Base-by-base conservation (phyloP, 2,329 filamentous ascomycete genomes). In the Hysterium pulicare region DNA sequence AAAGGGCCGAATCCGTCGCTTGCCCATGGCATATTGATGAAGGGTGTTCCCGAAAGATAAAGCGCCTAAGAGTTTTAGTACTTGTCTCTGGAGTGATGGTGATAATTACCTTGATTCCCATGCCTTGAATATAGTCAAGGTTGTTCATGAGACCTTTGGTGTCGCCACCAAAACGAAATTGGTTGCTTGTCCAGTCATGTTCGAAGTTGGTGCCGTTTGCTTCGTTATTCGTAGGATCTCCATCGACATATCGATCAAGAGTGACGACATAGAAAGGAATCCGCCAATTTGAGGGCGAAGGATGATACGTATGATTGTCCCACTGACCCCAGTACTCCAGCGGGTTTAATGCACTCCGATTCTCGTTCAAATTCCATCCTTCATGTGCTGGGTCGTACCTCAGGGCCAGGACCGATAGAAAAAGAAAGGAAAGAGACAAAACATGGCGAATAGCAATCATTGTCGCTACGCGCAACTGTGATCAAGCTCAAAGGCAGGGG, bases 261-360 rank as follows among this genome's bases (percentile, higher is more conserved):
- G 83, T 82, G 34, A 84, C 66, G 7, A 79, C 82, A 58, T 85
- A 85, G 55, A 83, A 78, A 0, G 82, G 82, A 47, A 84, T 75
- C 20, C 82, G 72, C 82, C 82, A 85, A 51, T 79, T 84, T 0
- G 67, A 58, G 1, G 82, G 81, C 16, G 80, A 83, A 0, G 69
- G 64, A 15, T 65, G 58, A 50, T 78, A 83, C 4, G 56, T 62
- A 55, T 80, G 76, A 47, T 72, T 65, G n/a, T 64, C 66, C 75
- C 78, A 76, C 66, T 72, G 64, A 46, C 79, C 75, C 57, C 67
- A 75, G 58, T 84, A 85, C 33, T 84, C 72, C 28, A 77, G 63
- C 2, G 81, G 78, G 38, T 73, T 61, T 7, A 58, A 71, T n/a
- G 81, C 79, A 34, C 70, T 66, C 51, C 74, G 55, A 58, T 84